phyloP scores from a whole-genome alignment of 1,139 yeast species.

The Nakaseomyces glabratus region DNA sequence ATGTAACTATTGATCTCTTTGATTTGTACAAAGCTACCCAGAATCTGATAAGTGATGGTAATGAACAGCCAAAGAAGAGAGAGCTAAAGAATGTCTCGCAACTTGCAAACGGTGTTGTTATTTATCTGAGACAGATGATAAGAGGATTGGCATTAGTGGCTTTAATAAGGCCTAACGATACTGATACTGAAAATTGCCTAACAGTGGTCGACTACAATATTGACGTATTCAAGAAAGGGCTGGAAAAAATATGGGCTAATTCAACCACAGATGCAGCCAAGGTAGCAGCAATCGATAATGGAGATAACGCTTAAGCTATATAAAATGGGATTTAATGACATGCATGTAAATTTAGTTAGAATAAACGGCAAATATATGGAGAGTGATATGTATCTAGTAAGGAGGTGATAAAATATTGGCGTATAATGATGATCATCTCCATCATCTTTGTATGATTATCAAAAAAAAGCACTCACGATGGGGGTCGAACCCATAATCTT shows the following conservation, averaged over 20 bases:
- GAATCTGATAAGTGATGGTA: conserved; percentile 13
- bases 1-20: conserved; percentile 83
- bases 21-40: conserved; percentile 47
- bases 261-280: too few species aligned
- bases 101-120: conserved; percentile 70
- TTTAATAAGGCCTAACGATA: conserved; percentile 59
- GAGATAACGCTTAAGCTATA: too few species aligned
- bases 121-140: conserved; percentile 85
- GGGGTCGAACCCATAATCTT: conserved; percentile 55
- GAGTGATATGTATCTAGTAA: too few species aligned
- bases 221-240: conserved; percentile 65
- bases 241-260: conserved; percentile 66
- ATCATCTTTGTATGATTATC: too few species aligned
- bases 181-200: conserved; percentile 43
- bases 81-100: conserved; percentile 61
- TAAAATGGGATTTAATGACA: too few species aligned
- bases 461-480: conserved; percentile 40
- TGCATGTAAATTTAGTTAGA: too few species aligned
- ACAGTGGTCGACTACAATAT: conserved; percentile 87
- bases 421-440: too few species aligned
- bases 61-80: conserved; percentile 17
- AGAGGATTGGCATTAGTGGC: conserved; percentile 89
- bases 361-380: too few species aligned
- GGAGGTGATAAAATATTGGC: too few species aligned
- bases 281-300: too few species aligned